phyloP scores from a whole-genome alignment of 768 basidiomycete species.

The Dioszegia crocea region DNA sequence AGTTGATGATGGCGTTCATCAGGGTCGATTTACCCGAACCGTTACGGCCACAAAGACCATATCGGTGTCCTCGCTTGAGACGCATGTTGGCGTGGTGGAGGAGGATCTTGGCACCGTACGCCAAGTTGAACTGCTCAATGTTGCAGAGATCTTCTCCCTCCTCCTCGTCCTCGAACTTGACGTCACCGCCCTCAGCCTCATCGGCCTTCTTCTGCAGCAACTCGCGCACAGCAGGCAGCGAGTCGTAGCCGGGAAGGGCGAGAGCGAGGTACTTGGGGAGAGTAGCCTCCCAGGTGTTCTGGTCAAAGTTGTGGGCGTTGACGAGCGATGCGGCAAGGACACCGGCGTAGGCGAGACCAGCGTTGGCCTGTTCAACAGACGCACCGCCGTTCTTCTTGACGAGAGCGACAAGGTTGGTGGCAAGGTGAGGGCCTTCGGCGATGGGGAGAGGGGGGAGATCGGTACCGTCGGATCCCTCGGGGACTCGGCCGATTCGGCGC shows the following conservation, averaged over 20 bases:
- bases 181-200: conserved; percentile 64
- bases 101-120: conserved; percentile 97
- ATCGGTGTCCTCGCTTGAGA: conserved; percentile 97
- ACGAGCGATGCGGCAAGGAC: conserved; percentile 78
- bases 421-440: conserved; percentile 65
- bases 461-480: conserved; percentile 76
- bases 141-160: conserved; percentile 98
- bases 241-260: conserved; percentile 62
- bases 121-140: conserved; percentile 91
- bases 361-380: conserved; percentile 57
- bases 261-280: conserved; percentile 73
- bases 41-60: conserved; percentile 97
- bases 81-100: conserved; percentile 94
- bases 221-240: conserved; percentile 66
- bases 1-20: conserved; percentile 50
- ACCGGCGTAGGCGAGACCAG: conserved; percentile 67
- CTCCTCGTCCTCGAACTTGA: conserved; percentile 76
- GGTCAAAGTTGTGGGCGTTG: conserved; percentile 87
- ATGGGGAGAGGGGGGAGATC: conserved; percentile 80
- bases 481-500: conserved; percentile 89
- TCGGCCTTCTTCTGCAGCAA: conserved; percentile 87
- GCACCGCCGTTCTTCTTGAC: conserved; percentile 78
- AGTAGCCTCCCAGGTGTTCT: conserved; percentile 71
- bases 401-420: conserved; percentile 63
- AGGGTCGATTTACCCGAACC: conserved; percentile 78